Evolutionary conservation across 148 eudicot species (phyloP), one percentile per base, ranked within the genome.

Genomic region (Talinum fruticosum): DNA sequence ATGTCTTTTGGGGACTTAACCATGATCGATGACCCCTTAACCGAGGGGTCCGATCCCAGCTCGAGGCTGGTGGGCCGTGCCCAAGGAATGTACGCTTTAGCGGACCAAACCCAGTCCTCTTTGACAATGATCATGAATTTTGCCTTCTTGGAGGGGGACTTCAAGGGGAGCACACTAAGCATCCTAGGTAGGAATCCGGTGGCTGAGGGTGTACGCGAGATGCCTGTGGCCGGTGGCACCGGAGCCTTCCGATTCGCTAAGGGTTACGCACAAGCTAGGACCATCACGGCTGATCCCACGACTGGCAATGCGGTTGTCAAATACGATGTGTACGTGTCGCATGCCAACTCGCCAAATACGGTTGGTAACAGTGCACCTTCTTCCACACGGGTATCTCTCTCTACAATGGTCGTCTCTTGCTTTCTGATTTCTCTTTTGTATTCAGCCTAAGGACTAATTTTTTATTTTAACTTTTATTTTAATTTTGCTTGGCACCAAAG

Each of bases 21-120:
- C 33, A 83, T 85, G 88, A 85, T 85, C 36, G 88, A 85, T 72
- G 82, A 85, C 49, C 82, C 88, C 0, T 66, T 85, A 14, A 85
- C 88, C 13, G 29, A 66, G 0, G 82, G 84, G 8, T 84, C 85
- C 30, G 71, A 82, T 6, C 21, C 54, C 68, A 61, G 67, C 45
- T 82, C 88, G 32, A 80, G 59, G 19, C 26, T 72, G 5, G 85
- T 80, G 26, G 88, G 88, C 37, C 45, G 76, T 47, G 85, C 88
- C 12, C 87, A 82, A 61, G 87, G 87, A 33, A 74, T 85, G 37
- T 82, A 85, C 64, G 79, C 67, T 0, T 29, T 75, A 8, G 85
- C 87, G 6, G 78, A 80, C 2, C 79, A 51, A 12, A 64, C 71
- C 5, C 82, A 70, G 38, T 0, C 62, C 24, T 82, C 83, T 19